Conservation (phyloP, 257 asterid genomes). For the Rauvolfia tetraphylla region DNA sequence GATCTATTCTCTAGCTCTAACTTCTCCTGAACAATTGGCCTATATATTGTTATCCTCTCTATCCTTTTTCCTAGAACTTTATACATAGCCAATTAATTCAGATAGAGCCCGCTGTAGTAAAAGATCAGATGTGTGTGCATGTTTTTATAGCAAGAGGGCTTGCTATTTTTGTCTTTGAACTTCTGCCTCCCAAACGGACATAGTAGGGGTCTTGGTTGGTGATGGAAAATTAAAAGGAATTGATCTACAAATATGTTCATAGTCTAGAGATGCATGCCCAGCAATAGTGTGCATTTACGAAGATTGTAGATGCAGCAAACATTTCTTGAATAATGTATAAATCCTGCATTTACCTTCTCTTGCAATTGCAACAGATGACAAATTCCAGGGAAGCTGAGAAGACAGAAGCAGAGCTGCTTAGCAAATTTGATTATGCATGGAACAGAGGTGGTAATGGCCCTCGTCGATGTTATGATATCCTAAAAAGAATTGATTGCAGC, state of each 20-base stretch:
- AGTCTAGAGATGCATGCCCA: not conserved
- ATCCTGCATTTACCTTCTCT: constrained; percentile 12
- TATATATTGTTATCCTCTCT: not conserved
- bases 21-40: not conserved
- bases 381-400: constrained; percentile 68
- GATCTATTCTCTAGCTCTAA: not conserved
- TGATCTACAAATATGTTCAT: not conserved
- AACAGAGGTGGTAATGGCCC: constrained; percentile 73
- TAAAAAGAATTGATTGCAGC: constrained; percentile 34
- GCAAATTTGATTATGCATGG: constrained; percentile 87
- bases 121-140: not conserved
- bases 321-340: not conserved
- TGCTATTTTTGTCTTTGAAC: not conserved
- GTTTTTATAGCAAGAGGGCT: not conserved
- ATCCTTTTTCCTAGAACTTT: not conserved
- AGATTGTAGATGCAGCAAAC: not conserved
- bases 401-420: constrained; percentile 74
- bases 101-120: not conserved
- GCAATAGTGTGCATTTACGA: not conserved
- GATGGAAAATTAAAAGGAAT: not conserved
- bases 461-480: constrained; percentile 67
- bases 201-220: not conserved
- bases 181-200: not conserved
- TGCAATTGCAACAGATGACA: constrained; percentile 47
- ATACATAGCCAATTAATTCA: not conserved